Base-by-base conservation (phyloP, 2,329 filamentous ascomycete genomes). In the Sphaerostilbella broomeana region DNA sequence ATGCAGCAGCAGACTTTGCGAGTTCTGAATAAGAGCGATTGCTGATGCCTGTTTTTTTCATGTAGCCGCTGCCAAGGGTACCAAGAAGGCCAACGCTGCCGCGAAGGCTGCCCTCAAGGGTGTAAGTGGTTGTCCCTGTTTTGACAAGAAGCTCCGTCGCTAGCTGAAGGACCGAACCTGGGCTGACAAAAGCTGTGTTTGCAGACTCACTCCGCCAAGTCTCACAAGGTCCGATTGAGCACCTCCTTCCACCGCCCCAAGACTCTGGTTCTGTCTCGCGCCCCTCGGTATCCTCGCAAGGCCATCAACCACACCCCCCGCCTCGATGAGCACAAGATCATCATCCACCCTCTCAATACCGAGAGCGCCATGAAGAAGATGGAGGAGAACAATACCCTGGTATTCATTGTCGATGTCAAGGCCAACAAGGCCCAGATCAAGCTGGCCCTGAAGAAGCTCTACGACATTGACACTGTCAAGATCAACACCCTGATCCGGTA, bases 311-410 rank as follows among this genome's bases (percentile, higher is more conserved):
- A 90, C 68, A 78, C 79, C 65, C 84, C 89, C 58, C 85, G 88
- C 59, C 86, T 98, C 62, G 92, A 98, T 73, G 86, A 90, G 74
- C 86, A 89, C 80, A 95, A 94, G 82, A 78, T 97, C 68, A 84
- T 98, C 69, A 77, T 97, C 64, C 87, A 95, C 81, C 92, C 92
- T 55, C 80, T 98, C 65, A 98, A 98, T 84, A 98, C 92, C 47
- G 92, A 98, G 84, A 92, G 84, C 64, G 92, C 94, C 63, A 97
- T 98, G 90, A 98, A 98, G 87, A 95, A 95, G 85, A 95, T 98
- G 59, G 92, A 98, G 79, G 92, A 98, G 84, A 89, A 98, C 82
- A 98, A 98, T 81, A 98, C 92, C 56, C 81, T 98, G 38, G 87
- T 94, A 65, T 95, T 95, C 79, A 94, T 95, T 58, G 87, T 94